A percentile compares a stretch with the other conserved stretches of the same genome.
Evolutionary conservation across 2,329 filamentous ascomycete species (phyloP).

Genomic region (Diaporthe sp.): DNA sequence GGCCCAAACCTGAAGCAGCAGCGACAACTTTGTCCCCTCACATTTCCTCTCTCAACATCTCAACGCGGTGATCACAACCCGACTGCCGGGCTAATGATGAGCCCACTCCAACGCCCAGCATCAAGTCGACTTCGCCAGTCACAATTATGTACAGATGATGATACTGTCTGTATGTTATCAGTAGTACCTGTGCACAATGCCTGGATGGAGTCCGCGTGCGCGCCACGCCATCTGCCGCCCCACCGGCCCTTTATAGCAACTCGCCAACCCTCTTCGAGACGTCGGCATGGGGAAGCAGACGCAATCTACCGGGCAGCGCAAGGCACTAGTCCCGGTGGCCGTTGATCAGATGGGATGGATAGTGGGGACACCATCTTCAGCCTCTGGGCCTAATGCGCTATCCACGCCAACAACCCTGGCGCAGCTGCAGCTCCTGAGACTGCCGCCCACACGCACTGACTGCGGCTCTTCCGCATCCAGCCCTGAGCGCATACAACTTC

Average conservation of each 20-base stretch:
- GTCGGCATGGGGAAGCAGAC: constrained; percentile 5
- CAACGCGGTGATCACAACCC: neutral
- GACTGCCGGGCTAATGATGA: neutral
- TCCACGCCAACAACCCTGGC: neutral
- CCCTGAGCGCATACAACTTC: neutral
- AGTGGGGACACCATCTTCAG: neutral
- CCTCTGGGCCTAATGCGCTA: neutral
- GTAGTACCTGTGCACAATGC: neutral
- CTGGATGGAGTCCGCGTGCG: neutral
- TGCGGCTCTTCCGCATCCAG: constrained; percentile 19
- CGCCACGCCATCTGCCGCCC: constrained; percentile 9
- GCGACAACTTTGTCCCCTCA: constrained; percentile 27
- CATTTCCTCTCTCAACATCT: neutral
- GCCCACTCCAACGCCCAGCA: neutral
- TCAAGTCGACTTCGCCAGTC: neutral
- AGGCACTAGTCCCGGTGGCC: neutral
- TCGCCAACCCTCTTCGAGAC: constrained; percentile 6
- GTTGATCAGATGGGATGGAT: constrained; percentile 5
- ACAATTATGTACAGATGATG: no score
- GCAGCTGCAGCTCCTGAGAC: constrained; percentile 28
- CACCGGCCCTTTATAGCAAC: neutral
- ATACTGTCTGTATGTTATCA: neutral
- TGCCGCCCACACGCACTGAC: constrained; percentile 24
- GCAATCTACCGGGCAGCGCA: constrained; percentile 6
- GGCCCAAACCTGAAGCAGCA: constrained; percentile 29